These are phyloP conservation scores for Candida awuae DNA, from an alignment of 805 yeast genomes.

Conservation along the genomic window DNA sequence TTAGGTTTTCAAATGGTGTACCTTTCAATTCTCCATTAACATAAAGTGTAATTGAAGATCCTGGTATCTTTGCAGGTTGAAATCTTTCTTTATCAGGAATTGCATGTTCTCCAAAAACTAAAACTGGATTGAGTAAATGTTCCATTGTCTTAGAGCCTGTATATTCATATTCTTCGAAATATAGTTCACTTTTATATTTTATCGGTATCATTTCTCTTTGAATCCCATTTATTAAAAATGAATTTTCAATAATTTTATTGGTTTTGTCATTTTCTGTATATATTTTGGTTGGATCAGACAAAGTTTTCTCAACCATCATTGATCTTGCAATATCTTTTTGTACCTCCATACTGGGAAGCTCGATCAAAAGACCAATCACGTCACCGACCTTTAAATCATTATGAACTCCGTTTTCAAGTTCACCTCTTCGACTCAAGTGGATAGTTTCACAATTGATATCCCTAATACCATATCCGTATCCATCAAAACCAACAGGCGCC, in stretches of 20 bases:
- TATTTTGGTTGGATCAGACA: constrained; percentile 15
- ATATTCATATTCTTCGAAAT: constrained; percentile 81
- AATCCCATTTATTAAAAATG: constrained; percentile 33
- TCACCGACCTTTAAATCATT: constrained; percentile 66
- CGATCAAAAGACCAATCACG: constrained; percentile 67
- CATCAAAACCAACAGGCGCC: constrained; percentile 94
- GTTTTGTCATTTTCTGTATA: neutral
- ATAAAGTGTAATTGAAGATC: constrained; percentile 59
- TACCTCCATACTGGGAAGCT: constrained; percentile 47
- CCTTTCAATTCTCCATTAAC: constrained; percentile 71
- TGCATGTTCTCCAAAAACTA: constrained; percentile 62
- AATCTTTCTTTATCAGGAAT: constrained; percentile 41
- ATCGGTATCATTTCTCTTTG: constrained; percentile 84
- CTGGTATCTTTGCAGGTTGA: constrained; percentile 41
- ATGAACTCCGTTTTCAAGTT: constrained; percentile 26
- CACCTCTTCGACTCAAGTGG: constrained; percentile 62
- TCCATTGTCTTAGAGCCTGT: constrained; percentile 62
- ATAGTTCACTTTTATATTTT: constrained; percentile 65
- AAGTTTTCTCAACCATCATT: constrained; percentile 28
- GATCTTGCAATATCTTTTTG: constrained; percentile 37
- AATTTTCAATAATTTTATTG: neutral
- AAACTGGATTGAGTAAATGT: constrained; percentile 64
- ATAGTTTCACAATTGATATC: constrained; percentile 70
- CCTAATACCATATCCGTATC: constrained; percentile 85
- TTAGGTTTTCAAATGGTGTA: constrained; percentile 55